These are phyloP conservation scores for Boletus rubroflammeus DNA, from an alignment of 768 basidiomycete species.

Conservation along the genomic window DNA sequence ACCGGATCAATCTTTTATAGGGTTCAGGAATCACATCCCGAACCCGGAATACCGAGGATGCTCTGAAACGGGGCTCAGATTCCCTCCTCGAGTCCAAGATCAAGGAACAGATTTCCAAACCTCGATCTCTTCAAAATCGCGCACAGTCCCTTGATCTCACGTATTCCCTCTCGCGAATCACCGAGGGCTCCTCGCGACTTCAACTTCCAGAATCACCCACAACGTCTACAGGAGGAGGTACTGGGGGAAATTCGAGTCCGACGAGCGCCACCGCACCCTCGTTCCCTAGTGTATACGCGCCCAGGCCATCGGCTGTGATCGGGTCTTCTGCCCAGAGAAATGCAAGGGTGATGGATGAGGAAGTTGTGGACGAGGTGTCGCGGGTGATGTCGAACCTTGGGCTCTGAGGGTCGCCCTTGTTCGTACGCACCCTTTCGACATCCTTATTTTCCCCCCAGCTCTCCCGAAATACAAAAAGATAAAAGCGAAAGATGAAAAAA, in stretches of 20 bases:
- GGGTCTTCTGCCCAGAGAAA: conserved; percentile 44
- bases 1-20: conserved; percentile 32
- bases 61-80: conserved; percentile 78
- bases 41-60: conserved; percentile 68
- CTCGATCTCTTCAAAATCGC: conserved; percentile 78
- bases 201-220: conserved; percentile 79
- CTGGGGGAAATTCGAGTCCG: conserved; percentile 76
- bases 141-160: conserved; percentile 90
- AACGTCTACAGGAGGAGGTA: conserved; percentile 67
- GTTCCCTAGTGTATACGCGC: conserved; percentile 83
- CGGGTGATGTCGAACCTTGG: conserved; percentile 77
- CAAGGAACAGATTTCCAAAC: conserved; percentile 71
- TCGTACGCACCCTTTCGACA: conserved; percentile 11
- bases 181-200: conserved; percentile 58
- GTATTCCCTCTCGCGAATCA: conserved; percentile 77
- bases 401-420: conserved; percentile 36
- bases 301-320: conserved; percentile 48
- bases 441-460: conserved; percentile 5
- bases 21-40: conserved; percentile 68
- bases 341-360: conserved; percentile 45
- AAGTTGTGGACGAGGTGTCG: conserved; percentile 65
- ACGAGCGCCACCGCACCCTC: conserved; percentile 72
- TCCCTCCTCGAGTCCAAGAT: conserved; percentile 81
- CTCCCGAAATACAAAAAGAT: conserved; percentile 3
- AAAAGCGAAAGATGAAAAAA: neutral